These are phyloP conservation scores for Thalassia testudinum DNA, from an alignment of 116 monocot genomes.

Conservation along the genomic window DNA sequence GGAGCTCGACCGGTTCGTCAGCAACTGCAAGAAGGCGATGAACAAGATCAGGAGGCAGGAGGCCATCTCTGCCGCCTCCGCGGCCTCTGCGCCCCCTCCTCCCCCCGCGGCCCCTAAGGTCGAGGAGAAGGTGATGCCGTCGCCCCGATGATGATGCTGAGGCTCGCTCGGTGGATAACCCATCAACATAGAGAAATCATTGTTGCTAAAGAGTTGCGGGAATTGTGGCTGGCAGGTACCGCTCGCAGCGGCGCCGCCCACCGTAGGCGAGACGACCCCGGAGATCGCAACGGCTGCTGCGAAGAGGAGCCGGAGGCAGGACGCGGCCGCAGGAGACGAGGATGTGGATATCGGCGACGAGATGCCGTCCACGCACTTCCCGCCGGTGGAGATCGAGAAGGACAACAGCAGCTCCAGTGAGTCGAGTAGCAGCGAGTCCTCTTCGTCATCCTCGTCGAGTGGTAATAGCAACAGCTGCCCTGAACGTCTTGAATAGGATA, in stretches of 20 bases:
- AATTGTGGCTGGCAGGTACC: conserved; percentile 9
- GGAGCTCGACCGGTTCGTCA: conserved; percentile 73
- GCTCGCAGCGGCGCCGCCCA: too few relatives aligned
- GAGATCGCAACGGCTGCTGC: conserved; percentile 12
- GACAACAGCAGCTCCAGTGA: conserved; percentile 13
- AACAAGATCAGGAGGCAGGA: conserved; percentile 48
- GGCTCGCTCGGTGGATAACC: too few relatives aligned
- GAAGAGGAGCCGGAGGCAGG: conserved; percentile 22
- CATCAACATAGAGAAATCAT: too few relatives aligned
- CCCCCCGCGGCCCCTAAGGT: not conserved
- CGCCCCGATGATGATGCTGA: too few relatives aligned
- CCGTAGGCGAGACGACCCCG: conserved; percentile 1
- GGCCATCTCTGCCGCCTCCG: conserved; percentile 8
- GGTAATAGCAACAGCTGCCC: conserved; percentile 18
- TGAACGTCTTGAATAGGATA: not conserved
- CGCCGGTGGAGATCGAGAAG: conserved; percentile 72
- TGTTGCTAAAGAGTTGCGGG: too few relatives aligned
- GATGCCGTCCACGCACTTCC: conserved; percentile 47
- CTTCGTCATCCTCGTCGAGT: conserved; percentile 74
- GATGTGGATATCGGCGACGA: conserved; percentile 91
- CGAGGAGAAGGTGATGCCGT: conserved; percentile 9
- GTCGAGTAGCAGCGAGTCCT: conserved; percentile 32
- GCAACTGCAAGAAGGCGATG: conserved; percentile 47
- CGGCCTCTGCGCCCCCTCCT: conserved; percentile 2
- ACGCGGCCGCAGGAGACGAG: conserved; percentile 42